Percentiles rank a stretch among this genome's conserved stretches.
These are phyloP conservation scores for Trichosporon ovoides DNA, from an alignment of 1,284 basidiomycete genomes.

Conservation along the genomic window DNA sequence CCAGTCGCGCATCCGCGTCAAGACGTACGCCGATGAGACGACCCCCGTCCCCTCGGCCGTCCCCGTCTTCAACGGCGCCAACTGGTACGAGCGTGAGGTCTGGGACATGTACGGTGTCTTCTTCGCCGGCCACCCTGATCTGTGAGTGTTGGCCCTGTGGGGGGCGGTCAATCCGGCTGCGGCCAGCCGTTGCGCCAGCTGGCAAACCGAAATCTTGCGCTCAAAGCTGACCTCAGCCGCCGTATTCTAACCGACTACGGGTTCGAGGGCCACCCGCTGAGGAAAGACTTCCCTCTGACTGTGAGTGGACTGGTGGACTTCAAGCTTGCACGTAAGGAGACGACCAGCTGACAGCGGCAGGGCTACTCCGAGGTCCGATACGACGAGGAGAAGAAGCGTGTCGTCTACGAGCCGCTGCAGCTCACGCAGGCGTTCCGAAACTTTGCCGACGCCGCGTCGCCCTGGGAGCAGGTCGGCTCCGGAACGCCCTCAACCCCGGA, in stretches of 20 bases:
- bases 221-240: conserved; percentile 55
- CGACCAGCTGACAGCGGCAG: conserved; percentile 46
- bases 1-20: conserved; percentile 79
- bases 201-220: not conserved
- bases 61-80: conserved; percentile 79
- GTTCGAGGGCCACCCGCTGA: conserved; percentile 94
- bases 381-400: conserved; percentile 96
- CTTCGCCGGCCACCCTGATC: conserved; percentile 92
- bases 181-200: too few relatives aligned
- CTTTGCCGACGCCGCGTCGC: conserved; percentile 79
- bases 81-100: conserved; percentile 96
- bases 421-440: conserved; percentile 98
- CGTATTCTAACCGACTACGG: conserved; percentile 98
- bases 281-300: conserved; percentile 97
- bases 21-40: conserved; percentile 96
- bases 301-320: conserved; percentile 51
- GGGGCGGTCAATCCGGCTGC: not conserved
- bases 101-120: conserved; percentile 99
- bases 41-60: conserved; percentile 83
- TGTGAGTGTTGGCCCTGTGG: conserved; percentile 56
- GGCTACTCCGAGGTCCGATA: conserved; percentile 97
- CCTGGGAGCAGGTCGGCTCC: conserved; percentile 95
- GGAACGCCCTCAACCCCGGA: conserved; percentile 53
- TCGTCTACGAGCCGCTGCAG: conserved; percentile 96
- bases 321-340: not conserved